phyloP scores from a whole-genome alignment of 2,329 filamentous ascomycete species.

The Shiraia bambusicola region DNA sequence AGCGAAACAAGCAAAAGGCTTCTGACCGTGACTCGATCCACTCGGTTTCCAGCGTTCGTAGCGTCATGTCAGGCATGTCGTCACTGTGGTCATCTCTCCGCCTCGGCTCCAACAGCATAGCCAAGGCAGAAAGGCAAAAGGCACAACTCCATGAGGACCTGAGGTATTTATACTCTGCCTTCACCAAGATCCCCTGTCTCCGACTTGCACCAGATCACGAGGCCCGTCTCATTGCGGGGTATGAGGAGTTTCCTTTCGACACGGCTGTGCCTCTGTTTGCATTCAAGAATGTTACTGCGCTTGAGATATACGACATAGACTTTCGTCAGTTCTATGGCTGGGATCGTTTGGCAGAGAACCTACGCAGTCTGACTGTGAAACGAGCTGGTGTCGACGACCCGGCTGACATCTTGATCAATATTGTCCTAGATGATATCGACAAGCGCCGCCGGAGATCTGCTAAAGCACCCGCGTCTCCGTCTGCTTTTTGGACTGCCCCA shows the following conservation, averaged over 20 bases:
- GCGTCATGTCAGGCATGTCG: conserved; percentile 96
- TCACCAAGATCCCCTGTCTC: conserved; percentile 95
- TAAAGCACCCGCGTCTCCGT: conserved; percentile 79
- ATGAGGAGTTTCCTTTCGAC: conserved; percentile 97
- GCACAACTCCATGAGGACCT: conserved; percentile 80
- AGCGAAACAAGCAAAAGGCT: conserved; percentile 74
- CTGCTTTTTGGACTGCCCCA: conserved; percentile 64
- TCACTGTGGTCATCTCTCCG: conserved; percentile 88
- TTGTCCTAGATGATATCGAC: conserved; percentile 95
- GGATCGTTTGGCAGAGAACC: conserved; percentile 89
- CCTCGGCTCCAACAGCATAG: conserved; percentile 74
- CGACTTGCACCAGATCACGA: conserved; percentile 90
- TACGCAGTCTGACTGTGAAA: conserved; percentile 86
- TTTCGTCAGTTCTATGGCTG: conserved; percentile 97
- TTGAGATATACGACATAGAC: conserved; percentile 94
- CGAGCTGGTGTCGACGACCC: conserved; percentile 86
- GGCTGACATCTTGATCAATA: conserved; percentile 84
- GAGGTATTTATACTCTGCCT: conserved; percentile 96
- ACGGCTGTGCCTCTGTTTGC: conserved; percentile 93
- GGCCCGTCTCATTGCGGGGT: conserved; percentile 84
- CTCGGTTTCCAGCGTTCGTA: conserved; percentile 93
- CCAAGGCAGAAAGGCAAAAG: conserved; percentile 87
- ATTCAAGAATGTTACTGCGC: conserved; percentile 93
- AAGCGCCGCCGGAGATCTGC: conserved; percentile 84
- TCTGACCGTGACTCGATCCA: conserved; percentile 89